Base-by-base conservation (phyloP, 2,329 filamentous ascomycete genomes). In the Trichoderma oligosporum region DNA sequence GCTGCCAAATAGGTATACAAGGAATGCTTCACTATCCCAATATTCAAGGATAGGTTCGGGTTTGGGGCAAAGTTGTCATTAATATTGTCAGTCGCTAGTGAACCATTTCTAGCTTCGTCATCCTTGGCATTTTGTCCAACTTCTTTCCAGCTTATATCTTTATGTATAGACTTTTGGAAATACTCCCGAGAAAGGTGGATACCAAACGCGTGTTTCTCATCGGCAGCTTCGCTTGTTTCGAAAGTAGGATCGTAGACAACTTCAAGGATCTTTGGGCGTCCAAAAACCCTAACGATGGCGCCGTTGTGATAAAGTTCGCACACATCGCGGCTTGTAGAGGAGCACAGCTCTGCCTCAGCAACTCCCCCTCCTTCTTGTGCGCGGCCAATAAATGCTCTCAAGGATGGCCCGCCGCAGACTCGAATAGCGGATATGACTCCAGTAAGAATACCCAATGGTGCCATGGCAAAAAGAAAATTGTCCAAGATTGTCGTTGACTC, bases 261-360 rank as follows among this genome's bases (percentile, higher is more conserved):
- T n/a, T 52, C 36, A 0, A 52, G 25, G 1, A 52, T 52, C 2
- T 52, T 52, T 5, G 48, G 48, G 0, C 48, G 48, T 0, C 48
- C 46, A 31, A 49, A 56, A 20, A 47, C 36, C 14, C 48, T 4
- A 1, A 20, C 36, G 9, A 52, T 52, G 3, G 16, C 48, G 12
- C 48, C 48, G 3, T 52, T 52, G 12, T 52, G n/a, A 4, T 52
- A 42, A 14, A 52, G 48, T 2, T 52, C 48, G 2, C 48, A 52
- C 18, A 52, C 48, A 22, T 52, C 48, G 3, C 36, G 36, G 5
- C 48, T 42, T 5, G 48, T 52, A 16, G 48, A 52, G 8, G 48
- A 52, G 27, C 48, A 52, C 6, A 52, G 36, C 14, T 52, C 48
- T 31, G 48, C 48, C 4, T 52, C 48, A 9, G 48, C 48, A 2